Conservation (phyloP, 2,329 filamentous ascomycete genomes). For the Claviceps africana region DNA sequence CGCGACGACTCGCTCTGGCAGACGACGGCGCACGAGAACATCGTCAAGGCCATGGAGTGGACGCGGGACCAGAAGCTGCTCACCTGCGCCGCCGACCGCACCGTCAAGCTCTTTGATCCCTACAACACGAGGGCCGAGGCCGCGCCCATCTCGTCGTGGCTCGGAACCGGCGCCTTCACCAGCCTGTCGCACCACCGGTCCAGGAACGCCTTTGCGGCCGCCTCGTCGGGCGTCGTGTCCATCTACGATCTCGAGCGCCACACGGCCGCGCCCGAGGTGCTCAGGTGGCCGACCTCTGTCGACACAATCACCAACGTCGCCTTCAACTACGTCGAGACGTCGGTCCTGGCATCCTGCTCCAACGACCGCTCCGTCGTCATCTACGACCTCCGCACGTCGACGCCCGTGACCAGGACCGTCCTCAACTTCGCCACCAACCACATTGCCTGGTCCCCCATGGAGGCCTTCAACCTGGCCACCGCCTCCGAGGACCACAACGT, state of each 20-base stretch:
- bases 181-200: slow-evolving; percentile 71
- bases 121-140: slow-evolving; percentile 57
- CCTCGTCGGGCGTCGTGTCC: slow-evolving; percentile 61
- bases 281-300: slow-evolving; percentile 75
- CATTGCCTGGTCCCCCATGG: slow-evolving; percentile 90
- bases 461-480: slow-evolving; percentile 86
- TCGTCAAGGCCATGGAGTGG: slow-evolving; percentile 86
- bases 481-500: slow-evolving; percentile 92
- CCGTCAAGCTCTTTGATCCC: slow-evolving; percentile 84
- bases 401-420: slow-evolving; percentile 66
- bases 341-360: slow-evolving; percentile 71
- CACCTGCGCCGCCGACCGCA: slow-evolving; percentile 73
- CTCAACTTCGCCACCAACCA: slow-evolving; percentile 74
- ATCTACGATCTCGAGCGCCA: slow-evolving; percentile 80
- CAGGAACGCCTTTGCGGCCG: slow-evolving; percentile 68
- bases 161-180: slow-evolving; percentile 72
- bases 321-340: slow-evolving; percentile 92
- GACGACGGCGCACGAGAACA: slow-evolving; percentile 75
- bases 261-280: slow-evolving; percentile 65
- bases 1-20: slow-evolving; percentile 58
- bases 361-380: slow-evolving; percentile 78
- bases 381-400: slow-evolving; percentile 81
- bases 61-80: slow-evolving; percentile 73
- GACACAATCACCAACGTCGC: slow-evolving; percentile 82
- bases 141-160: slow-evolving; percentile 69